These are phyloP conservation scores for Cladophialophora carrionii DNA, from an alignment of 2,329 filamentous ascomycete species.

Conservation along the genomic window DNA sequence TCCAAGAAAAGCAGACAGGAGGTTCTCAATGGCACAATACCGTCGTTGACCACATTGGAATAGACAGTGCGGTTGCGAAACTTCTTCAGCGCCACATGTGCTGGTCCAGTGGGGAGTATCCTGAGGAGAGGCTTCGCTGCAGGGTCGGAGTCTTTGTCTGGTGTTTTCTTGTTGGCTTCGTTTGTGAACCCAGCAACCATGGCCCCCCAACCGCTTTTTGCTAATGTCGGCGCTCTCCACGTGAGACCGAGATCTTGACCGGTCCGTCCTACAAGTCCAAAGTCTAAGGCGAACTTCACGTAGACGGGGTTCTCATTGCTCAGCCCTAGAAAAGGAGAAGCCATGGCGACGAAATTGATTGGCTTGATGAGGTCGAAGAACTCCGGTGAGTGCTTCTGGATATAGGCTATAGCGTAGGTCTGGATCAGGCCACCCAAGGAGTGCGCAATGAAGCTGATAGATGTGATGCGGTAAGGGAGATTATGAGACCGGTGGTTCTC, in stretches of 20 bases:
- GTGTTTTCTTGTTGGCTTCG: conserved; percentile 53
- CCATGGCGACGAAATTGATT: conserved; percentile 93
- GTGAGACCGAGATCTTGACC: conserved; percentile 93
- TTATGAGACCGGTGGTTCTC: conserved; percentile 47
- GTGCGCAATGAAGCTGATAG: conserved; percentile 86
- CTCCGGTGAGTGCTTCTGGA: conserved; percentile 80
- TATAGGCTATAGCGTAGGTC: conserved; percentile 82
- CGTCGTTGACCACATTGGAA: conserved; percentile 84
- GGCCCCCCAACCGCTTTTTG: conserved; percentile 73
- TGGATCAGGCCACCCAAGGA: conserved; percentile 85
- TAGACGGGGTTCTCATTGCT: conserved; percentile 98
- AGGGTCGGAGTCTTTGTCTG: conserved; percentile 71
- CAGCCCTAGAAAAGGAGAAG: conserved; percentile 77
- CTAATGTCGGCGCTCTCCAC: conserved; percentile 75
- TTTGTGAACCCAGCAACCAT: conserved; percentile 68
- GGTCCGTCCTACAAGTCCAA: conserved; percentile 92
- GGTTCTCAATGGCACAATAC: conserved; percentile 89
- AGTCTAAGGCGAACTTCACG: conserved; percentile 94
- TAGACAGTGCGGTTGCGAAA: conserved; percentile 82
- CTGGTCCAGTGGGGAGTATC: conserved; percentile 78
- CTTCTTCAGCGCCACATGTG: conserved; percentile 74
- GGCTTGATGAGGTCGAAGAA: conserved; percentile 79
- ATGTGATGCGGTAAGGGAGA: conserved; percentile 69
- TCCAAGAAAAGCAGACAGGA: conserved; percentile 96
- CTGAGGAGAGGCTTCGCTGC: conserved; percentile 76